A percentile compares a stretch with the other conserved stretches of the same genome.
phyloP scores from a whole-genome alignment of 805 yeast species.

The Monosporozyma aquatica region DNA sequence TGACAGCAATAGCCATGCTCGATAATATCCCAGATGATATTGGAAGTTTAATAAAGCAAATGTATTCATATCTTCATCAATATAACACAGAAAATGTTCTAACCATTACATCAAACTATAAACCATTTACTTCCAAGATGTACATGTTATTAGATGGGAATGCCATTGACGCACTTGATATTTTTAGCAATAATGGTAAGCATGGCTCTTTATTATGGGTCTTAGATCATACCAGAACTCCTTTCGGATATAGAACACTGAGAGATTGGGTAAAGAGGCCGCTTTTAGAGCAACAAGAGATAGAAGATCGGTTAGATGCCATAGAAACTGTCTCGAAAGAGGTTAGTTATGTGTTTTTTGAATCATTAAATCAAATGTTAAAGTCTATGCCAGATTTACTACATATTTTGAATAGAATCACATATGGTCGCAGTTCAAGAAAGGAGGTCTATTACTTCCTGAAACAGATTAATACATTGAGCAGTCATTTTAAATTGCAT shows the following conservation, averaged over 20 bases:
- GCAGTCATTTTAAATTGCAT: conserved; percentile 27
- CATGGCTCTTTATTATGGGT: conserved; percentile 74
- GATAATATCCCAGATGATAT: conserved; percentile 15
- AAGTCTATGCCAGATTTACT: conserved; percentile 48
- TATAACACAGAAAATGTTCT: conserved; percentile 55
- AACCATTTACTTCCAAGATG: conserved; percentile 34
- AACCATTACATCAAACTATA: conserved; percentile 40
- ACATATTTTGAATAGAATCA: conserved; percentile 45
- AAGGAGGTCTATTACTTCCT: conserved; percentile 52
- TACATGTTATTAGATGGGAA: conserved; percentile 53
- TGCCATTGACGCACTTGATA: conserved; percentile 64
- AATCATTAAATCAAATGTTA: conserved; percentile 28
- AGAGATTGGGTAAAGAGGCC: conserved; percentile 73
- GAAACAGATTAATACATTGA: conserved; percentile 34
- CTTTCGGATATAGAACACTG: conserved; percentile 62
- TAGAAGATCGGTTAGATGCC: conserved; percentile 57
- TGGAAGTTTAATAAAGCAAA: conserved; percentile 31
- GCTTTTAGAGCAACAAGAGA: conserved; percentile 41
- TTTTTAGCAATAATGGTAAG: conserved; percentile 51
- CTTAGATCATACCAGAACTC: conserved; percentile 70
- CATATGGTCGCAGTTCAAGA: conserved; percentile 50
- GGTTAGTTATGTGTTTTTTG: conserved; percentile 34
- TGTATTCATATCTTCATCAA: conserved; percentile 49
- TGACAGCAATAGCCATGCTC: conserved; percentile 14
- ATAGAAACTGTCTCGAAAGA: conserved; percentile 38